These are phyloP conservation scores for Candida maesae DNA, from an alignment of 805 yeast genomes.

Conservation along the genomic window DNA sequence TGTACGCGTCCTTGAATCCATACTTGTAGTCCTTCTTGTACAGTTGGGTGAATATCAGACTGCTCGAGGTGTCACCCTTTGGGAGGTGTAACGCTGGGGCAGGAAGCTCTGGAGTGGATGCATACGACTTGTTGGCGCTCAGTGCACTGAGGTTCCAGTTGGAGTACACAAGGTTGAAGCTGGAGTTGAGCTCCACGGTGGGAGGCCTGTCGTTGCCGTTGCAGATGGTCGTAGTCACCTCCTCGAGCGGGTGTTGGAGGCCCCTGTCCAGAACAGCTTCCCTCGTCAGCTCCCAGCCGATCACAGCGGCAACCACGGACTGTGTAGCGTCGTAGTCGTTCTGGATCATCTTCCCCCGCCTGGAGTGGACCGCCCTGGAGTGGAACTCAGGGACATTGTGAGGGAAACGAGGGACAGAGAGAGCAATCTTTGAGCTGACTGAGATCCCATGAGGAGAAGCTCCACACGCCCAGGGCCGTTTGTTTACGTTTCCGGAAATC, in stretches of 20 bases:
- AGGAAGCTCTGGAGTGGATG: constrained; percentile 7
- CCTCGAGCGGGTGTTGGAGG: constrained; percentile 10
- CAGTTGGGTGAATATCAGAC: constrained; percentile 12
- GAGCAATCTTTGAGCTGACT: not conserved
- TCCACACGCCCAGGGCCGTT: not conserved
- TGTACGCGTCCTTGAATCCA: constrained; percentile 1
- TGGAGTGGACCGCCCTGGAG: not conserved
- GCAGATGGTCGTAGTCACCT: constrained; percentile 7
- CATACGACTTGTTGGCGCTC: constrained; percentile 5
- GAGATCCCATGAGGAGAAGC: not conserved
- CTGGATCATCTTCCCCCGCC: not conserved
- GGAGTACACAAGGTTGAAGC: constrained; percentile 16
- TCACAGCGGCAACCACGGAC: constrained; percentile 10
- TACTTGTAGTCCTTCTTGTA: constrained; percentile 10
- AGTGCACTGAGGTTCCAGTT: constrained; percentile 14
- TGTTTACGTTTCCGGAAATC: constrained; percentile 15
- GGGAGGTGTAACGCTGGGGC: constrained; percentile 9
- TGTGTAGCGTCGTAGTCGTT: constrained; percentile 1
- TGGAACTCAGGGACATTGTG: not conserved
- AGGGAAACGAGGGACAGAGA: too few species aligned
- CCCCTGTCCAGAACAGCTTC: constrained; percentile 4
- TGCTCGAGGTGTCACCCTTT: not conserved
- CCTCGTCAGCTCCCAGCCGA: constrained; percentile 13
- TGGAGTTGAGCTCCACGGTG: constrained; percentile 14
- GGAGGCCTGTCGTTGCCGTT: not conserved